phyloP scores from a whole-genome alignment of 768 basidiomycete species.

The Hemileccinum impolitum region DNA sequence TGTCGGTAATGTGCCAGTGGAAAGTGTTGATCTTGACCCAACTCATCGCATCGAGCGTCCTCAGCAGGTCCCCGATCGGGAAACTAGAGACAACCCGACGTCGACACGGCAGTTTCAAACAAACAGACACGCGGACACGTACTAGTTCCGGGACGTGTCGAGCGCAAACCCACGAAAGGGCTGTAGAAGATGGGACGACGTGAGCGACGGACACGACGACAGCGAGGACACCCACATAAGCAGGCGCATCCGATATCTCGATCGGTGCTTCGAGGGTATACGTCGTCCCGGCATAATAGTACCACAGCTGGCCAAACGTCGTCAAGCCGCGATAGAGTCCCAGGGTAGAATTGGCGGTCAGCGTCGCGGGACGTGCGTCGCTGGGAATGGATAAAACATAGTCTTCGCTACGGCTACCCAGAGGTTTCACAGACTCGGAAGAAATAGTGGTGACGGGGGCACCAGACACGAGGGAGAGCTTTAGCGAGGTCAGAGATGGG shows the following conservation, averaged over 20 bases:
- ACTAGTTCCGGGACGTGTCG: conserved; percentile 48
- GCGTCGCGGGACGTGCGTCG: conserved; percentile 33
- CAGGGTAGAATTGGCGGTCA: conserved; percentile 45
- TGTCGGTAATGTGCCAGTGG: conserved; percentile 85
- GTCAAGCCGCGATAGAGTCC: conserved; percentile 53
- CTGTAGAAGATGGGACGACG: not conserved
- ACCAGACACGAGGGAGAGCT: conserved; percentile 21
- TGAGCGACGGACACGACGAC: not conserved
- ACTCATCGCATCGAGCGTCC: conserved; percentile 52
- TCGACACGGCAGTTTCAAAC: not conserved
- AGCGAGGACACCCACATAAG: conserved; percentile 34
- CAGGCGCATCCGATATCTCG: conserved; percentile 43
- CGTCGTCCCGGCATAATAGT: conserved; percentile 28
- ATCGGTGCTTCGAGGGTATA: conserved; percentile 43
- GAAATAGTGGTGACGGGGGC: conserved; percentile 29
- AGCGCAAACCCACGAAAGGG: conserved; percentile 41
- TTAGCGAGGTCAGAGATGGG: conserved; percentile 22
- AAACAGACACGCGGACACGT: conserved; percentile 3
- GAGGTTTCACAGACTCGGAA: conserved; percentile 32
- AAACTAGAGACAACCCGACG: conserved; percentile 24
- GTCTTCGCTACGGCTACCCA: conserved; percentile 40
- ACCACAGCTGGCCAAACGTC: conserved; percentile 56
- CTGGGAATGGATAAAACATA: conserved; percentile 41
- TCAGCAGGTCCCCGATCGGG: conserved; percentile 35
- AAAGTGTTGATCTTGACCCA: conserved; percentile 63